These are phyloP conservation scores for Trichoderma pleuroti DNA, from an alignment of 2,329 filamentous ascomycete genomes.

Conservation along the genomic window DNA sequence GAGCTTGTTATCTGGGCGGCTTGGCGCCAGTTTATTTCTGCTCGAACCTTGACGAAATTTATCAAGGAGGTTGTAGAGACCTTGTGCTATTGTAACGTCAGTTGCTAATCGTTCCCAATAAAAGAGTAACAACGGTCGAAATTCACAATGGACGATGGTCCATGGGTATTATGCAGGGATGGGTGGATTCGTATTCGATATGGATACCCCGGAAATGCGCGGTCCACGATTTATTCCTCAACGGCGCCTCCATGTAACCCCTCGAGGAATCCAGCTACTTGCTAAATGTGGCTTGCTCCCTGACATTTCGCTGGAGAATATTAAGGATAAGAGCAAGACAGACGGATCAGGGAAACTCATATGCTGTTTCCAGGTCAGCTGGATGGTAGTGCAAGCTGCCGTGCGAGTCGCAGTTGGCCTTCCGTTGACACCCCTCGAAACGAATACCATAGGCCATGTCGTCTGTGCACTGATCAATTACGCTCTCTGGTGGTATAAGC, in stretches of 20 bases:
- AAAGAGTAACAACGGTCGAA: background rate
- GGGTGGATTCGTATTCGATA: slow-evolving; percentile 30
- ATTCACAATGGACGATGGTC: slow-evolving; percentile 23
- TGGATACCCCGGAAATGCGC: background rate
- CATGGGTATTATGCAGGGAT: slow-evolving; percentile 32
- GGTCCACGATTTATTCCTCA: slow-evolving; percentile 3
- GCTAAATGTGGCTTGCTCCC: background rate
- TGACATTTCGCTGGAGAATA: slow-evolving; percentile 22
- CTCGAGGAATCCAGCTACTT: slow-evolving; percentile 8
- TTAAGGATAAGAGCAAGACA: slow-evolving; percentile 36
- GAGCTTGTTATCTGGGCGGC: background rate
- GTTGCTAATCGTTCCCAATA: background rate
- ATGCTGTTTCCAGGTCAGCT: slow-evolving; percentile 35
- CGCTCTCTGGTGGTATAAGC: slow-evolving; percentile 34
- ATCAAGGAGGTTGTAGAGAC: background rate
- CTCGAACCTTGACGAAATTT: background rate
- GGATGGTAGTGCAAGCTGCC: slow-evolving; percentile 36
- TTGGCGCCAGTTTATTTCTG: background rate
- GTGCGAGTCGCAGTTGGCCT: slow-evolving; percentile 30
- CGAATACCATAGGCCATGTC: slow-evolving; percentile 35
- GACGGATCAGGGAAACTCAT: slow-evolving; percentile 34
- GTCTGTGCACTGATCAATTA: slow-evolving; percentile 34
- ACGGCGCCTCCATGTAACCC: slow-evolving; percentile 8
- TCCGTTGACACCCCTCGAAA: slow-evolving; percentile 36
- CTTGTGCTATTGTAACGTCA: background rate